Evolutionary conservation across 768 basidiomycete species (phyloP), one percentile per base, ranked within the genome.

Genomic region (Russula abietina): DNA sequence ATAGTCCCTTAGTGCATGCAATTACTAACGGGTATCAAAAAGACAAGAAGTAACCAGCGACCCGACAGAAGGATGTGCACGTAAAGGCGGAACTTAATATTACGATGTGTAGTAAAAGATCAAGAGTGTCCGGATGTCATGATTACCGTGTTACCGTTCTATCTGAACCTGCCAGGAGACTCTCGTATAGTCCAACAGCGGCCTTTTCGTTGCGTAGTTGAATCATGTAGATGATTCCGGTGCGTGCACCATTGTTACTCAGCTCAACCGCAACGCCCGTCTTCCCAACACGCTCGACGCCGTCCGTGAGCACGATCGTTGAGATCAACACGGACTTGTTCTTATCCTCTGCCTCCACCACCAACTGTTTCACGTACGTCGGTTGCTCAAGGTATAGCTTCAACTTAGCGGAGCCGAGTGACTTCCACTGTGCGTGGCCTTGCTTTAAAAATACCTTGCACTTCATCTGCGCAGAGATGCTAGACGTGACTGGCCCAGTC

Each of bases 371-470:
- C 69, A 93, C 79, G 70, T 93, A 93, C 28, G 87, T 91, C 30
- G 93, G 92, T 60, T 81, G 78, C 71, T 96, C 86, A 51, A 80
- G 82, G 73, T 94, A 99, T 54, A 99, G 79, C 71, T 89, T 93
- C 66, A 98, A 80, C 69, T 85, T 85, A 16, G 92, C 93, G 11
- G 88, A 78, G 3, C 97, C 97, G 59, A 98, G 79, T 1, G 91
- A 86, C 76, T 97, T 99, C 97, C 97, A 99, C 72, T 96, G 93
- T n/a, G 89, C 88, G 71, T 98, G 95, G 39, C 91, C 86, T 70
- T 96, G 93, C 71, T 98, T 88, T 52, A 97, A 78, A 77, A 98
- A 99, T 26, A 98, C 88, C 74, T 98, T 99, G 82, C 96, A 98
- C 73, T 95, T 94, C 91, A 94, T 96, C 71, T 92, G 86, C 14